A percentile compares a stretch with the other conserved stretches of the same genome.
Conservation (phyloP, 1,284 basidiomycete species). For the Cryptococcus wingfieldii region DNA sequence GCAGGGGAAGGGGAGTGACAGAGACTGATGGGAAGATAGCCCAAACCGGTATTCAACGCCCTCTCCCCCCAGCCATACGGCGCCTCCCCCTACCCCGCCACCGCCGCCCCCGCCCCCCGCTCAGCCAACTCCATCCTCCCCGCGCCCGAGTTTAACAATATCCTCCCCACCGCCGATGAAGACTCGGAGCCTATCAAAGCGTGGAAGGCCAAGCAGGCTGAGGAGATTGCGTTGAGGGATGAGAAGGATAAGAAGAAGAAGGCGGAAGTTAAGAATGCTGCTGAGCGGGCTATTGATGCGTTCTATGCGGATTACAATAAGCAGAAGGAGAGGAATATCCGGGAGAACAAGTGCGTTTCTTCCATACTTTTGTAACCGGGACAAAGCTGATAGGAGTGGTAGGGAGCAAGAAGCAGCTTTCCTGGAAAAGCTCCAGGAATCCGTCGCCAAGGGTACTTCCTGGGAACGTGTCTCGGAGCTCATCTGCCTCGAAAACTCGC, state of each 20-base stretch:
- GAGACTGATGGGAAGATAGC: conserved; percentile 20
- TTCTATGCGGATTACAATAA: conserved; percentile 93
- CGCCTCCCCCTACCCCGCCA: conserved; percentile 45
- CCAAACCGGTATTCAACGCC: conserved; percentile 46
- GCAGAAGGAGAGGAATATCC: conserved; percentile 88
- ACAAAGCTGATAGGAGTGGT: not conserved
- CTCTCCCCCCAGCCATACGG: conserved; percentile 44
- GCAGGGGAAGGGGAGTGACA: not conserved
- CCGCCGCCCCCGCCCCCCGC: conserved; percentile 53
- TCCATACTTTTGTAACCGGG: not conserved
- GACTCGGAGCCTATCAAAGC: conserved; percentile 83
- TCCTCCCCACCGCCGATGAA: conserved; percentile 57
- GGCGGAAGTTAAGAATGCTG: conserved; percentile 80
- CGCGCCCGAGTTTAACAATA: conserved; percentile 50
- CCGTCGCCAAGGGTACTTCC: conserved; percentile 84
- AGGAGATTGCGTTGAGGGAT: conserved; percentile 76
- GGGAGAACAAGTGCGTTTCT: conserved; percentile 83
- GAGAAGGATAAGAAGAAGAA: conserved; percentile 73
- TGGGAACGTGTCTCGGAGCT: conserved; percentile 90
- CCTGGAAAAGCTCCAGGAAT: conserved; percentile 65
- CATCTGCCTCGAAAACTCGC: conserved; percentile 89
- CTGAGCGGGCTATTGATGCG: conserved; percentile 87
- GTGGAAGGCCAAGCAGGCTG: conserved; percentile 84
- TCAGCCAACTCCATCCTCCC: conserved; percentile 59
- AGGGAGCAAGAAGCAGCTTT: conserved; percentile 88